phyloP scores from a whole-genome alignment of 1,284 basidiomycete genomes.

The Leccinum ponderosum region DNA sequence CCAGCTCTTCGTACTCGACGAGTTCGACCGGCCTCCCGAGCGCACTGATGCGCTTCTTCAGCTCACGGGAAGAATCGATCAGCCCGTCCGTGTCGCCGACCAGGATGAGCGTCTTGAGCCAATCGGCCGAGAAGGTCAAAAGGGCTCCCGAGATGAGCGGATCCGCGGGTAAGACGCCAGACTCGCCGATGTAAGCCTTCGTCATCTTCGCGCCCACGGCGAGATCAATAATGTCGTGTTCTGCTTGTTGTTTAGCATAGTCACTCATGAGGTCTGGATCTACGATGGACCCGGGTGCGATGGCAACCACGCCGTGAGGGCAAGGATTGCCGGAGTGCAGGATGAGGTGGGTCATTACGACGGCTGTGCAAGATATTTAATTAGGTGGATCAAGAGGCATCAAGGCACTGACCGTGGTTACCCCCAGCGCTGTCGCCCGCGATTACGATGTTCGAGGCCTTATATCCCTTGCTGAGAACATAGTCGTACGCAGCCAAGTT shows the following conservation, averaged over 20 bases:
- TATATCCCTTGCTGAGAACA: constrained; percentile 24
- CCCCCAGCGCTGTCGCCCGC: constrained; percentile 31
- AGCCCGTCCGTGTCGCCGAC: constrained; percentile 21
- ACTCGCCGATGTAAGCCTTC: constrained; percentile 12
- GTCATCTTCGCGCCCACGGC: fast-evolving
- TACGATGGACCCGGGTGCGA: background rate
- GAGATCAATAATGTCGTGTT: constrained; percentile 10
- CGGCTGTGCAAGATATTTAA: background rate
- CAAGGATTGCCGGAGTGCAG: background rate
- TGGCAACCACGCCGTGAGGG: background rate
- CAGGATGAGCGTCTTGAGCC: constrained; percentile 27
- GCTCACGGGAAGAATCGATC: constrained; percentile 12
- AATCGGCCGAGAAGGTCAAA: constrained; percentile 19
- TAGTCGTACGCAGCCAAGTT: constrained; percentile 27
- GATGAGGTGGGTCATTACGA: background rate
- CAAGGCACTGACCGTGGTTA: constrained; percentile 17
- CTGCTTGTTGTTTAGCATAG: constrained; percentile 1
- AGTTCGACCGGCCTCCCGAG: constrained; percentile 14
- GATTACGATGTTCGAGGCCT: constrained; percentile 17
- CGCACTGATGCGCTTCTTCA: constrained; percentile 9
- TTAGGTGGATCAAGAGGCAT: background rate
- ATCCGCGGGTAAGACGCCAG: constrained; percentile 8
- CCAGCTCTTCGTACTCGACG: constrained; percentile 22
- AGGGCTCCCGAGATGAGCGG: constrained; percentile 22
- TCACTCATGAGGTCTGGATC: background rate